These are phyloP conservation scores for Termitomyces sp. DNA, from an alignment of 1,284 basidiomycete species.

Conservation along the genomic window DNA sequence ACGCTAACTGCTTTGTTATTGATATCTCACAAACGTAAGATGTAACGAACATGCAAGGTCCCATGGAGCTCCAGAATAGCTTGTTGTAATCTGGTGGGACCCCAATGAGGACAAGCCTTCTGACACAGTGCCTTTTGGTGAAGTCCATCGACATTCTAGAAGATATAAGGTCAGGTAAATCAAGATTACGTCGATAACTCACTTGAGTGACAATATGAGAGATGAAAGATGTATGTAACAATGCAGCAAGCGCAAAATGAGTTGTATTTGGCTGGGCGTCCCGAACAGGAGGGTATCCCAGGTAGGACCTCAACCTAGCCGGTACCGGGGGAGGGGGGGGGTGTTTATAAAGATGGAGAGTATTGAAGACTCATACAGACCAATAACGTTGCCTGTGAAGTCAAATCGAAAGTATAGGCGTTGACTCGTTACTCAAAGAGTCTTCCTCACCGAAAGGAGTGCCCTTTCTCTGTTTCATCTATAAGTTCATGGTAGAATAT, in stretches of 20 bases:
- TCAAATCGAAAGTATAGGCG: neutral
- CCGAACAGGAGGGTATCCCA: slow-evolving; percentile 79
- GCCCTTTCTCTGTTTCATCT: slow-evolving; percentile 62
- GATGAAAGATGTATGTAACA: slow-evolving; percentile 66
- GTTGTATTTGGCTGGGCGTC: slow-evolving; percentile 81
- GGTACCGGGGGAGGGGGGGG: too few relatives aligned
- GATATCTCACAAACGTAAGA: slow-evolving; percentile 8
- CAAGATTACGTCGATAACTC: neutral
- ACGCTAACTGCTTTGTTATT: slow-evolving; percentile 34
- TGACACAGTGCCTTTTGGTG: slow-evolving; percentile 67
- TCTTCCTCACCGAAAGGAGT: slow-evolving; percentile 52
- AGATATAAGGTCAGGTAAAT: neutral
- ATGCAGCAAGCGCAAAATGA: slow-evolving; percentile 79
- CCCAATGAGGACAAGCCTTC: slow-evolving; percentile 32
- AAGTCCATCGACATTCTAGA: slow-evolving; percentile 82
- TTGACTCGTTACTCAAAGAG: neutral
- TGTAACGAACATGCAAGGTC: slow-evolving; percentile 62
- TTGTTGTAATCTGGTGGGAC: slow-evolving; percentile 31
- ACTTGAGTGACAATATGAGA: slow-evolving; percentile 77
- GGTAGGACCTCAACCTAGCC: slow-evolving; percentile 73
- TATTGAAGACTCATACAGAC: slow-evolving; percentile 17
- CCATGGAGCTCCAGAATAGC: slow-evolving; percentile 85
- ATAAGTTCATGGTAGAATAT: slow-evolving; percentile 81
- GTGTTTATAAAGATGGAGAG: neutral
- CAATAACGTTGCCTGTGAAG: slow-evolving; percentile 68